Evolutionary conservation across 176 grass and related monocot species (phyloP), one percentile per base, ranked within the genome.

Genomic region (Avena atlantica): DNA sequence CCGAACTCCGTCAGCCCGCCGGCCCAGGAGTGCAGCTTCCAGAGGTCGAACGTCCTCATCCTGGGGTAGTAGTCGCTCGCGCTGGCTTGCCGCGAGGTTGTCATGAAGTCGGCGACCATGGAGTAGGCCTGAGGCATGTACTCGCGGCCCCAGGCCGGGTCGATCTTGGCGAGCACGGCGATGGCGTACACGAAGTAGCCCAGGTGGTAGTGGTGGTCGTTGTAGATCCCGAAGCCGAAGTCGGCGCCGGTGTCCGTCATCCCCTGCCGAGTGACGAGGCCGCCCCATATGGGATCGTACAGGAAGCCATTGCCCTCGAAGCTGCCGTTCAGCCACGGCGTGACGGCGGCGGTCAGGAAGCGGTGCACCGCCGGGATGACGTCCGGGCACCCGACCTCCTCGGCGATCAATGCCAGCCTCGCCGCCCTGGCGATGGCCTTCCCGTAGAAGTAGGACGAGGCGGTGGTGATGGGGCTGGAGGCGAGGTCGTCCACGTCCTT

Each of bases 181-280:
- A 93, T 96, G 69, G 97, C 92, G 70, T 99, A 99, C 6, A 99
- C 70, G 87, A 99, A 99, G 88, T 99, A 99, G 21, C 97, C 97
- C 85, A 99, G 66, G 66, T 99, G 97, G 92, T 99, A 99, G 84
- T 99, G 97, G 83, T 99, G 97, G 58, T 99, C 94, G 45, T 99
- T 99, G 82, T 80, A 96, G 44, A 96, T 88, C 48, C 97, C 92
- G 40, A 98, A 98, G 8, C 94, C 97, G 44, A 98, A 98, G 75
- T 94, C 93, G 2, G 87, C 97, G 76, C 94, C 94, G 8, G 93
- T 53, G 72, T 96, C 92, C 16, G 55, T 52, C 3, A 52, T 71
- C 69, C 92, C 94, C 89, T 90, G 80, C 82, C 76, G 87, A 17
- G 90, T 98, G 63, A 94, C 89, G 13, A 96, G 84, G 40, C 93